These are phyloP conservation scores for Choanephora cucurbitarum DNA, from an alignment of 371 early-diverging fungal genomes.

Conservation along the genomic window DNA sequence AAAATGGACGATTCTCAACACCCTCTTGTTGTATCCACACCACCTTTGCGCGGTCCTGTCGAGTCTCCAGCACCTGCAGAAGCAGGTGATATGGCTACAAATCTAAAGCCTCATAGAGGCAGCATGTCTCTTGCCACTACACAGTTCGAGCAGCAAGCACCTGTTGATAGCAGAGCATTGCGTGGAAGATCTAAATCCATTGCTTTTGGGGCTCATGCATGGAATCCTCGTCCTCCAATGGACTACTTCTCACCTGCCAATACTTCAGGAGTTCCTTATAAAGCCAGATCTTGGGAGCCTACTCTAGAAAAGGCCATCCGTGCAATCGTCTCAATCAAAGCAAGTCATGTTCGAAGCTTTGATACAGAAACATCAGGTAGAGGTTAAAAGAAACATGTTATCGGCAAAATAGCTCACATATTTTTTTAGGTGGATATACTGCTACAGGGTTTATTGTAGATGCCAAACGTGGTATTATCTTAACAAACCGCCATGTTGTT, in stretches of 20 bases:
- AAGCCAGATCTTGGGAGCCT: constrained; percentile 69
- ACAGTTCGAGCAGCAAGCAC: constrained; percentile 25
- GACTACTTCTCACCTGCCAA: constrained; percentile 18
- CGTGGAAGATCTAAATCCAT: constrained; percentile 52
- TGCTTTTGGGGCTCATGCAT: constrained; percentile 34
- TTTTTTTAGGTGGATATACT: constrained; percentile 54
- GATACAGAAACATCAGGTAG: constrained; percentile 85
- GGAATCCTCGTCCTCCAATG: constrained; percentile 39
- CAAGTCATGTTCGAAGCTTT: constrained; percentile 83
- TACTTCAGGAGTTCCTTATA: constrained; percentile 36
- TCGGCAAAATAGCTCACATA: too few species aligned
- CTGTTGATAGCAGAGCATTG: constrained; percentile 14
- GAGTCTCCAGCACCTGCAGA: constrained; percentile 26
- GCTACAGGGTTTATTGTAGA: constrained; percentile 96
- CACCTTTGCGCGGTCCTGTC: constrained; percentile 12
- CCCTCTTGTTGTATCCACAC: constrained; percentile 27
- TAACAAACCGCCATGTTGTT: constrained; percentile 92
- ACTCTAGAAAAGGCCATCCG: constrained; percentile 76
- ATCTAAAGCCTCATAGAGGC: constrained; percentile 26
- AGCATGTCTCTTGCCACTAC: constrained; percentile 25
- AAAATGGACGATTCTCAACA: constrained; percentile 35
- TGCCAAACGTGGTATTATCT: constrained; percentile 76
- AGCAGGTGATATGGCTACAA: constrained; percentile 19
- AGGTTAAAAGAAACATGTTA: background rate
- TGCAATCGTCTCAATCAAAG: constrained; percentile 87